A percentile compares a stretch with the other conserved stretches of the same genome.
These are phyloP conservation scores for Apophysomyces elegans DNA, from an alignment of 371 early-diverging fungal genomes.

Conservation along the genomic window DNA sequence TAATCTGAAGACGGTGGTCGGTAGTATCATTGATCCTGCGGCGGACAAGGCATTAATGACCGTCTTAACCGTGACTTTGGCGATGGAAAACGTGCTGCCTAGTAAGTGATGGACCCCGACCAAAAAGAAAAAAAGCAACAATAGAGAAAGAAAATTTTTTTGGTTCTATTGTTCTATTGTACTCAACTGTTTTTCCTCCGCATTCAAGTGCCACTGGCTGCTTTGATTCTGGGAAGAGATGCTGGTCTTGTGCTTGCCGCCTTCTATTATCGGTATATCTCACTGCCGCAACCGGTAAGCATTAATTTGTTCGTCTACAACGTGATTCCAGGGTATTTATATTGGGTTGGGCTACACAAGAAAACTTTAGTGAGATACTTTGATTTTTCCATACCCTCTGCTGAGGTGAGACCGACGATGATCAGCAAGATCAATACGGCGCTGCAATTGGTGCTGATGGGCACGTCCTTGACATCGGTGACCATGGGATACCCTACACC, in stretches of 20 bases:
- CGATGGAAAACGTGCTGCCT: constrained; percentile 78
- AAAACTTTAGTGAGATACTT: constrained; percentile 88
- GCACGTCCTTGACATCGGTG: constrained; percentile 64
- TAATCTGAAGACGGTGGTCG: constrained; percentile 85
- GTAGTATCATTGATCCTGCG: constrained; percentile 94
- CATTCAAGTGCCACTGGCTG: constrained; percentile 75
- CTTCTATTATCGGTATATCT: constrained; percentile 86
- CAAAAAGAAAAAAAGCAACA: too few relatives aligned
- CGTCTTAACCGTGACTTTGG: constrained; percentile 81
- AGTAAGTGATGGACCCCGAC: constrained; percentile 44
- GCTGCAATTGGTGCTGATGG: constrained; percentile 87
- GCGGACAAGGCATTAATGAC: constrained; percentile 97
- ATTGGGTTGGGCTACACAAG: constrained; percentile 32
- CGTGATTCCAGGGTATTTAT: constrained; percentile 10
- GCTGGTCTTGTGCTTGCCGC: constrained; percentile 77
- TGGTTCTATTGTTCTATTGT: too few relatives aligned
- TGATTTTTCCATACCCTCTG: constrained; percentile 90
- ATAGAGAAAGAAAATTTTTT: too few relatives aligned
- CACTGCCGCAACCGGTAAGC: constrained; percentile 86
- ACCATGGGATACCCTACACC: constrained; percentile 33
- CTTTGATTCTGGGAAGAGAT: constrained; percentile 89
- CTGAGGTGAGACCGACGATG: constrained; percentile 86
- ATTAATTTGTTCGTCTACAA: constrained; percentile 11
- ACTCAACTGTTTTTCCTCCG: not conserved
- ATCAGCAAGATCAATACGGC: constrained; percentile 93